Percentiles rank a stretch among this genome's conserved stretches.
Evolutionary conservation across 345 rosid genomes (phyloP).

Genomic region (Mangifera indica): DNA sequence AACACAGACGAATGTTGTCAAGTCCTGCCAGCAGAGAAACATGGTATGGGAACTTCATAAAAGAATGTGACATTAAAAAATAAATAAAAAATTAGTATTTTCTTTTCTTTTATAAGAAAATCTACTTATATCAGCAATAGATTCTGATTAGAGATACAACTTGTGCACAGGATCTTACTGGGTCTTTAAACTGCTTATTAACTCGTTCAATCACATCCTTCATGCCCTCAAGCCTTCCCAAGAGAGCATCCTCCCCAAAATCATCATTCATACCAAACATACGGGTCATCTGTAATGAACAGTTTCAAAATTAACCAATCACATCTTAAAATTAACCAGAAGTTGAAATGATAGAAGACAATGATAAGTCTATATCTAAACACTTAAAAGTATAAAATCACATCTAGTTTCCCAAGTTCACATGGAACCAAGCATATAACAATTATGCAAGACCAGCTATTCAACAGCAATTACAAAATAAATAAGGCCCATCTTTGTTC

Average conservation of each 20-base stretch:
- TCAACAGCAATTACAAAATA: background rate
- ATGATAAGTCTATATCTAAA: background rate
- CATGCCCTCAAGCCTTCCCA: conserved; percentile 98
- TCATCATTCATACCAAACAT: conserved; percentile 85
- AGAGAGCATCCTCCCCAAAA: conserved; percentile 92
- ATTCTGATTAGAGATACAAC: background rate
- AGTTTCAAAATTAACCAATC: conserved; percentile 10
- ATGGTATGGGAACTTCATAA: conserved; percentile 1
- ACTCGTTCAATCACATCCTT: conserved; percentile 98
- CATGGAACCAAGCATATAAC: background rate
- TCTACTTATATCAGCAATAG: too few relatives aligned
- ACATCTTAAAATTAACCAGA: background rate
- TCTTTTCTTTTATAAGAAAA: too few relatives aligned
- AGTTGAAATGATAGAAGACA: background rate
- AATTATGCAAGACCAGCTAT: background rate
- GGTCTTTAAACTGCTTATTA: conserved; percentile 92
- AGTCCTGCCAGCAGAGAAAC: conserved; percentile 54
- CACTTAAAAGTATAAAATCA: background rate
- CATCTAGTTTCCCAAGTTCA: background rate
- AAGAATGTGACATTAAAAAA: background rate
- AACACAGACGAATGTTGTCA: conserved; percentile 94
- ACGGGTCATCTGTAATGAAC: conserved; percentile 70
- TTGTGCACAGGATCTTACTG: conserved; percentile 47
- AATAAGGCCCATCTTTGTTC: background rate
- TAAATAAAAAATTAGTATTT: background rate